Evolutionary conservation across 2,329 filamentous ascomycete species (phyloP).

Genomic region (Colletotrichum higginsianum): DNA sequence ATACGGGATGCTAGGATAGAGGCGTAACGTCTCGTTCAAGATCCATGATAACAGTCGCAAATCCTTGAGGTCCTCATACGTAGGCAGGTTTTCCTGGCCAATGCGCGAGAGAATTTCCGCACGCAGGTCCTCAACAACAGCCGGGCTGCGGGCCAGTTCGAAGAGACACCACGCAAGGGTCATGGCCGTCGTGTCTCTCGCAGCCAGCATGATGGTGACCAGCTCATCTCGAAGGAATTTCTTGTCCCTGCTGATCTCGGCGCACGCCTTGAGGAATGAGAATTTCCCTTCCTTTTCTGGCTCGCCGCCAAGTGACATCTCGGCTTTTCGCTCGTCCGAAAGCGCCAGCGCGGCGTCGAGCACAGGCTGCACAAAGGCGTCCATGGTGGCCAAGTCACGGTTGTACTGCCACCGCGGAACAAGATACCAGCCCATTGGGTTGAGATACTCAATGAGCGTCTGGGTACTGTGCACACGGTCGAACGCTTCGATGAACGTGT

Average conservation of each 20-base stretch:
- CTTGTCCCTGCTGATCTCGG: conserved; percentile 74
- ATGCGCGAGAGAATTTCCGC: conserved; percentile 60
- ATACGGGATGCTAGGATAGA: not conserved
- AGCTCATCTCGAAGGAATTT: conserved; percentile 81
- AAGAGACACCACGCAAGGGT: conserved; percentile 64
- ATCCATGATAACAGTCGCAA: not conserved
- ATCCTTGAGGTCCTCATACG: conserved; percentile 46
- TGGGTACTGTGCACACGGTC: not conserved
- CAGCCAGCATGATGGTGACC: conserved; percentile 75
- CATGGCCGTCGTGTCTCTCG: conserved; percentile 67
- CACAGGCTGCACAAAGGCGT: conserved; percentile 76
- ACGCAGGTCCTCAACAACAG: conserved; percentile 59
- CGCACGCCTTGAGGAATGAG: conserved; percentile 83
- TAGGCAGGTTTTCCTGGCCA: conserved; percentile 54
- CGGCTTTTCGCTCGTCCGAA: conserved; percentile 75
- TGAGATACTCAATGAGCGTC: not conserved
- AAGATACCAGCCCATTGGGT: conserved; percentile 65
- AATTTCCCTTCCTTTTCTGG: conserved; percentile 58
- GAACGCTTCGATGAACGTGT: conserved; percentile 17
- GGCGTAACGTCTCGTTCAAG: not conserved
- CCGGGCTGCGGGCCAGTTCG: conserved; percentile 55
- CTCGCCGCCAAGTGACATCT: conserved; percentile 59
- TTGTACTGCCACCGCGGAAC: conserved; percentile 73
- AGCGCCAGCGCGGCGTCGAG: conserved; percentile 67
- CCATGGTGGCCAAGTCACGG: conserved; percentile 76